Base-by-base conservation (phyloP, 2,329 filamentous ascomycete genomes). In the Neofusicoccum laricinum region DNA sequence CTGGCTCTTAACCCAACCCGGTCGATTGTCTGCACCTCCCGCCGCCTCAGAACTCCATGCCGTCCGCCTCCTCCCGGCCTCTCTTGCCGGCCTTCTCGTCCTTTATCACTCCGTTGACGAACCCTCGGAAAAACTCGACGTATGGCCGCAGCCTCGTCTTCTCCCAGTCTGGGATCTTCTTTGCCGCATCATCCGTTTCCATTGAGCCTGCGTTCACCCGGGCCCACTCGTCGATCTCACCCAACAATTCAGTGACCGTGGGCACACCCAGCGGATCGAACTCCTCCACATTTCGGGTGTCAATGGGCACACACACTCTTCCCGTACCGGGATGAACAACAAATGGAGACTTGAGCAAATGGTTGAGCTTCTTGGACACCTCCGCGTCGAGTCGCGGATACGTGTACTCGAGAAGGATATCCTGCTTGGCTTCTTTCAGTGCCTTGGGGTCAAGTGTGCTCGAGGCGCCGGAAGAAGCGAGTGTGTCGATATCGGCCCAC, bases 331-430 rank as follows among this genome's bases (percentile, higher is more conserved):
- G 95, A 75, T 99, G 95, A 41, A 99, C 89, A 66, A 97, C 94
- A 73, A 99, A 99, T 0, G 95, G 95, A 67, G 90, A 93, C 77
- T 99, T 99, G 70, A 99, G 88, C 84, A 99, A 87, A 84, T 99
- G 95, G 80, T 97, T 98, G 64, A 96, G 87, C 76, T 97, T 97
- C 83, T 98, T 98, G 74, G 91, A 95, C 75, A 99, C 95, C 77
- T 97, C 93, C 67, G 95, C 93, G 82, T 99, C 95, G 63, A 99
- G 90, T 43, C 95, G 90, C 2, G 95, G 95, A 77, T 99, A 99
- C 6, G 95, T 97, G 79, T 99, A 98, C 79, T 99, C 95, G 34
- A 99, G 86, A 3, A 98, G 89, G 67, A 99, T 91, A 74, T 98
- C 95, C 76, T 97, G 93, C 79, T 97, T 98, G 21, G 93, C 92